Evolutionary conservation across 139 green algal genomes (phyloP), one percentile per base, ranked within the genome.

Genomic region (Haematococcus sp.): DNA sequence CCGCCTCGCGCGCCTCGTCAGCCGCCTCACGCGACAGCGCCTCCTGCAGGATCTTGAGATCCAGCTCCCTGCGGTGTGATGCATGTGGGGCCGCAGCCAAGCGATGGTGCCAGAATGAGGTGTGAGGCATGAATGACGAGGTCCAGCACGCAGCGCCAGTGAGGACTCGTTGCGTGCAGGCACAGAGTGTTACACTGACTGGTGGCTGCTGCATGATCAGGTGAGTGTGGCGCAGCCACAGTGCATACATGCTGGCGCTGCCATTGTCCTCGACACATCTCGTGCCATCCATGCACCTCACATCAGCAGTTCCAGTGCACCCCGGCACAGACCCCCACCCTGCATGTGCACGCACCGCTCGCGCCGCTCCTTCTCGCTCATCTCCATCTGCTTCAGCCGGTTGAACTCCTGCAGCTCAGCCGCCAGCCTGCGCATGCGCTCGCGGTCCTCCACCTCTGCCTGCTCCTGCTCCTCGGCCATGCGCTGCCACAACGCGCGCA

Each of bases 341-440:
- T n/a, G n/a, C n/a, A n/a, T n/a, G n/a, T n/a, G n/a, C n/a, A n/a
- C n/a, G n/a, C n/a, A n/a, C n/a, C n/a, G n/a, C n/a, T n/a, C n/a
- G n/a, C n/a, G n/a, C n/a, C n/a, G n/a, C n/a, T 87, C 79, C 58
- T 64, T 68, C 22, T 87, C 85, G 19, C 44, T 81, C 25, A 89
- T 74, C 70, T 87, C 69, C 61, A 71, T 75, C 49, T 81, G 80
- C 61, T 82, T 85, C 33, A 86, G 74, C 54, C 56, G 63, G 69
- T 91, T 91, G 69, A 85, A 91, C 68, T 88, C 76, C 51, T 78
- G 73, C 40, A 89, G 70, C 68, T 91, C 86, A 22, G 73, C 71
- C 17, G 78, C 76, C 70, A 89, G 75, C 40, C 44, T 28, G 64
- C 54, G 40, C 83, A 87, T 78, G 15, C 60, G 46, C 55, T 86